Conservation (phyloP, 1,284 basidiomycete genomes). For the Porogramme epimiltina region DNA sequence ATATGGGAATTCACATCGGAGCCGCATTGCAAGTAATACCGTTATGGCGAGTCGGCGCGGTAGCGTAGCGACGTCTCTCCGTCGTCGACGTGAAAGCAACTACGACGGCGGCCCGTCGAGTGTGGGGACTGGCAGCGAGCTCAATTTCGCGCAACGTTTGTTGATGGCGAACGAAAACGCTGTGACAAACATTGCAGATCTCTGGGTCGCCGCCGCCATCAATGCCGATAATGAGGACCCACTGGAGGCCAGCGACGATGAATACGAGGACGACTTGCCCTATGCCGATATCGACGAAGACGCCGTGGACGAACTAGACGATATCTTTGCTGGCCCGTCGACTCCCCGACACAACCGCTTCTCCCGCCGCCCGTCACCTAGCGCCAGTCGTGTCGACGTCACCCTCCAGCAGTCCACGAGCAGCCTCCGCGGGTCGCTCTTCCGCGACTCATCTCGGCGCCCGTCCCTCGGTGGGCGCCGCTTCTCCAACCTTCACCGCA, state of each 20-base stretch:
- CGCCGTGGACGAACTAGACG: conserved; percentile 35
- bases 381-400: not conserved
- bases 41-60: conserved; percentile 45
- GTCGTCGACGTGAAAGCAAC: conserved; percentile 51
- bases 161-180: conserved; percentile 91
- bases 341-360: conserved; percentile 28
- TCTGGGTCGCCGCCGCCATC: conserved; percentile 93
- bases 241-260: conserved; percentile 47
- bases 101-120: conserved; percentile 36
- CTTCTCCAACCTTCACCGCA: conserved; percentile 20
- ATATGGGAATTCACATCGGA: conserved; percentile 59
- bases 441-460: conserved; percentile 23
- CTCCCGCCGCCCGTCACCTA: conserved; percentile 21
- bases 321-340: conserved; percentile 30
- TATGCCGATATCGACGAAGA: conserved; percentile 24
- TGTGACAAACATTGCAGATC: conserved; percentile 85
- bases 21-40: conserved; percentile 44
- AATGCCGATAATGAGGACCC: conserved; percentile 85
- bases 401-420: conserved; percentile 18
- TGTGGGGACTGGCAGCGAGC: conserved; percentile 46
- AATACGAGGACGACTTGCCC: conserved; percentile 20
- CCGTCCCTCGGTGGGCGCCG: conserved; percentile 20
- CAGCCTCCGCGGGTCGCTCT: conserved; percentile 11
- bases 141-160: conserved; percentile 89
- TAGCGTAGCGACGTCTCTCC: conserved; percentile 49